Conservation (phyloP, 2,329 filamentous ascomycete genomes). For the Trichothecium roseum region DNA sequence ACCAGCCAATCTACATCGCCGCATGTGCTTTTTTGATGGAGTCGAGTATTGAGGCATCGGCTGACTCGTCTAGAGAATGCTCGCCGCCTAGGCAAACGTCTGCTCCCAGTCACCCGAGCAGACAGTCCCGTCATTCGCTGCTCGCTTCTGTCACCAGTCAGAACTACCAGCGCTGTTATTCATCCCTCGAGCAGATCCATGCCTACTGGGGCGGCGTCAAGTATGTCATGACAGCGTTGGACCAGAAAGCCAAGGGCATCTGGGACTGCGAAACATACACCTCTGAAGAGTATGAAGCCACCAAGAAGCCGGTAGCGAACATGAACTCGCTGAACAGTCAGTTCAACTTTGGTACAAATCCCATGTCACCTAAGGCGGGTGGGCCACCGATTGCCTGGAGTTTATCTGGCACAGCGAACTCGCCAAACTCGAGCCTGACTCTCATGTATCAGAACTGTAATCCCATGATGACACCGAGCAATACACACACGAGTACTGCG, state of each 20-base stretch:
- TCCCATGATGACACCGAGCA: conserved; percentile 1
- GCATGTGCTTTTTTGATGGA: conserved; percentile 84
- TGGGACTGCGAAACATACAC: conserved; percentile 64
- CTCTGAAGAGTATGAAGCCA: conserved; percentile 67
- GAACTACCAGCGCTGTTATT: conserved; percentile 81
- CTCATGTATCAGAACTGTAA: conserved; percentile 58
- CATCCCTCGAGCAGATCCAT: conserved; percentile 70
- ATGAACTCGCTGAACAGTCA: conserved; percentile 19
- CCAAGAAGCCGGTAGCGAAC: conserved; percentile 33
- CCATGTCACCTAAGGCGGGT: conserved; percentile 33
- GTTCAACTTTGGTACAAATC: conserved; percentile 33
- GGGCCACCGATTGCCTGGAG: conserved; percentile 64
- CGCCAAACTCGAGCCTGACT: conserved; percentile 72
- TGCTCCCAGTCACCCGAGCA: conserved; percentile 9
- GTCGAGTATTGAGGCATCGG: conserved; percentile 60
- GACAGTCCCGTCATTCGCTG: conserved; percentile 57
- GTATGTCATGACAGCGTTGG: conserved; percentile 77
- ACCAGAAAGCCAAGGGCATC: conserved; percentile 80
- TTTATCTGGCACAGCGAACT: conserved; percentile 78
- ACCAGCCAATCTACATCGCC: conserved; percentile 84
- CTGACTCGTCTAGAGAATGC: conserved; percentile 42
- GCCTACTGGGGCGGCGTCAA: conserved; percentile 78
- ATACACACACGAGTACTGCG: conserved; percentile 5
- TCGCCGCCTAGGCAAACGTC: conserved; percentile 28
- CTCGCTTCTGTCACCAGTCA: conserved; percentile 74